Conservation (phyloP, 1,139 yeast species). For the Diutina scorzettiae region DNA sequence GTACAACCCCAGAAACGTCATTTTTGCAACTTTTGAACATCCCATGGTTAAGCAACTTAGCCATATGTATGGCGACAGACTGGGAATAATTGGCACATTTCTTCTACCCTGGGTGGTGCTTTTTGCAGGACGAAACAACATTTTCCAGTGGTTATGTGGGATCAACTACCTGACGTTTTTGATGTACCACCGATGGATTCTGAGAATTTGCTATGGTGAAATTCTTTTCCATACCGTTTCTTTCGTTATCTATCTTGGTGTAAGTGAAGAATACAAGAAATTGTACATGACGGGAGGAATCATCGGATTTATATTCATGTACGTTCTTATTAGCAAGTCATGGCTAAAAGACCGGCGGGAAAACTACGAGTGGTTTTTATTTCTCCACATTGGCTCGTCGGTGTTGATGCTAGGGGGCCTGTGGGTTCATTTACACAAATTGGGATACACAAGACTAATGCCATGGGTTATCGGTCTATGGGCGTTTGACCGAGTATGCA, state of each 20-base stretch:
- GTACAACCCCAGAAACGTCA: neutral
- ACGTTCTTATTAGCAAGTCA: neutral
- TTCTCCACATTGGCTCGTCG: neutral
- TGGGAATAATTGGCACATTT: constrained; percentile 11
- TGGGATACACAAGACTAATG: constrained; percentile 23
- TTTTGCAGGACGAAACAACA: constrained; percentile 33
- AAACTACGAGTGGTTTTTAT: constrained; percentile 4
- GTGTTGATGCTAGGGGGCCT: neutral
- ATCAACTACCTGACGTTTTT: constrained; percentile 26
- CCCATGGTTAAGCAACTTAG: constrained; percentile 7
- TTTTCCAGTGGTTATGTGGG: constrained; percentile 30
- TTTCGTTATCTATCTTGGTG: constrained; percentile 12
- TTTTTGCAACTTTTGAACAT: neutral
- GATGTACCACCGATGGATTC: constrained; percentile 27
- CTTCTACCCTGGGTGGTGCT: constrained; percentile 23
- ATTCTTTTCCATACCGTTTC: constrained; percentile 27
- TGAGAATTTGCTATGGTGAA: constrained; percentile 19
- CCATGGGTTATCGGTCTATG: constrained; percentile 31
- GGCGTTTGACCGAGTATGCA: constrained; percentile 28
- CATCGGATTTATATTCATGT: neutral
- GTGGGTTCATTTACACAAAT: neutral
- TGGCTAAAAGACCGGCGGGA: constrained; percentile 11
- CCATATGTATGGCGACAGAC: constrained; percentile 8
- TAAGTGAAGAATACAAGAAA: neutral
- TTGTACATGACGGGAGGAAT: neutral